phyloP scores from a whole-genome alignment of 164 flowering plant species.

The Brasenia schreberi region DNA sequence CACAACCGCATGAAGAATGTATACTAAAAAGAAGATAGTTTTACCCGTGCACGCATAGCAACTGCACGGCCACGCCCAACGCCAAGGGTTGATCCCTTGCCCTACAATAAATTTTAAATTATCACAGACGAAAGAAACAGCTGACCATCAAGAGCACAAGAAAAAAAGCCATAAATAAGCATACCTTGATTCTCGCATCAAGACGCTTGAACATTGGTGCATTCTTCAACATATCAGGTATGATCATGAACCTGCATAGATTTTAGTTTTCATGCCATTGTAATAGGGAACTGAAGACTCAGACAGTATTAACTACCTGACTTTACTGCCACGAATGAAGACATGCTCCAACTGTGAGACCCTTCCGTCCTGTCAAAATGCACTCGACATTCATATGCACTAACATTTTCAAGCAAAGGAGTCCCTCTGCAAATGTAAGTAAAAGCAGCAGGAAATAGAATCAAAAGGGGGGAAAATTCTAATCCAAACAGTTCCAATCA shows the following conservation, averaged over 20 bases:
- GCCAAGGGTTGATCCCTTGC: constrained; percentile 71
- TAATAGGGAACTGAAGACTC: not conserved
- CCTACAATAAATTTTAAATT: constrained; percentile 22
- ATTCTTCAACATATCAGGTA: constrained; percentile 96
- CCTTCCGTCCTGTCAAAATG: constrained; percentile 63
- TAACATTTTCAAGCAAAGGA: too few relatives aligned
- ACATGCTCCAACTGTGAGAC: constrained; percentile 93
- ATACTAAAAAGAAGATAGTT: constrained; percentile 3
- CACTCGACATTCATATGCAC: too few relatives aligned
- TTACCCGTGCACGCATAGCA: constrained; percentile 81
- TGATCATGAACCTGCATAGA: constrained; percentile 72
- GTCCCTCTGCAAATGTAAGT: too few relatives aligned
- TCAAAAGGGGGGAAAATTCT: too few relatives aligned
- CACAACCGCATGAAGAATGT: too few relatives aligned
- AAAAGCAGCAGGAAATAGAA: too few relatives aligned
- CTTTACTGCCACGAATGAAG: constrained; percentile 95
- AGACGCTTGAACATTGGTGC: constrained; percentile 98
- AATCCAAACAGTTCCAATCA: too few relatives aligned
- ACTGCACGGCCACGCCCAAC: constrained; percentile 89
- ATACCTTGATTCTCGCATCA: constrained; percentile 87
- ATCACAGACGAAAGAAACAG: not conserved
- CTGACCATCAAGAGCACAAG: not conserved
- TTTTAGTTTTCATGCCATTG: not conserved
- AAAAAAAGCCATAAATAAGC: not conserved
- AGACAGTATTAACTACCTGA: constrained; percentile 36